Conservation (phyloP, 345 rosid genomes). For the Dipteronia dyeriana region DNA sequence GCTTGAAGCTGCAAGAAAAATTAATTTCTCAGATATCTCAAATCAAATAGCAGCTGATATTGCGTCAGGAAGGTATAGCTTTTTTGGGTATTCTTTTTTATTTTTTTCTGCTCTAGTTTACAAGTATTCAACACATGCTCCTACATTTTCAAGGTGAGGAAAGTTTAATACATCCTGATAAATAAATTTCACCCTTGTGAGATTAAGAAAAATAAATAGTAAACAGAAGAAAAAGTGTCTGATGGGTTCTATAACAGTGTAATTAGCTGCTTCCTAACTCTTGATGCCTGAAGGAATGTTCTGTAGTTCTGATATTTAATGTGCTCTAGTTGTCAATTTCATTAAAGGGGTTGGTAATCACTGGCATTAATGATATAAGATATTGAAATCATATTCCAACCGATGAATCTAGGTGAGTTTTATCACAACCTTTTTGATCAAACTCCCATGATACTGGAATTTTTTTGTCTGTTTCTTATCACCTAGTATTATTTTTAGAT, state of each 20-base stretch:
- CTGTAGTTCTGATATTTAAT: neutral
- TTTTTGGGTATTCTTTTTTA: neutral
- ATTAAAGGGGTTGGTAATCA: constrained; percentile 27
- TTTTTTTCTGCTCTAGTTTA: constrained; percentile 20
- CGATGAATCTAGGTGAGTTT: constrained; percentile 82
- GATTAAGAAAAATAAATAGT: neutral
- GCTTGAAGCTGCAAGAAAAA: constrained; percentile 89
- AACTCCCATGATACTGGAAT: constrained; percentile 8
- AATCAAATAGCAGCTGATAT: constrained; percentile 70
- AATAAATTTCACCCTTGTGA: neutral
- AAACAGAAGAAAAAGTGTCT: neutral
- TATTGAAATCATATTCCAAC: constrained; percentile 82
- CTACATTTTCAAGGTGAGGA: neutral
- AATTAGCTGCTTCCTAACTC: neutral
- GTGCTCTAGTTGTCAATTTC: constrained; percentile 40
- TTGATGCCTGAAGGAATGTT: neutral
- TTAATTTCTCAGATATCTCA: constrained; percentile 55
- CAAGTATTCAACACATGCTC: neutral
- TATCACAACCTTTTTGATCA: neutral
- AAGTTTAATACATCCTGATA: neutral
- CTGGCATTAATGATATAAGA: constrained; percentile 16
- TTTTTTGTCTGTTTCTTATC: constrained; percentile 27
- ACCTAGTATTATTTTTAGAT: constrained; percentile 26
- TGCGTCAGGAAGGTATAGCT: constrained; percentile 62
- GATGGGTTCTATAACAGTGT: neutral